A percentile compares a stretch with the other conserved stretches of the same genome.
Conservation (phyloP, 345 rosid species). For the Salix viminalis region DNA sequence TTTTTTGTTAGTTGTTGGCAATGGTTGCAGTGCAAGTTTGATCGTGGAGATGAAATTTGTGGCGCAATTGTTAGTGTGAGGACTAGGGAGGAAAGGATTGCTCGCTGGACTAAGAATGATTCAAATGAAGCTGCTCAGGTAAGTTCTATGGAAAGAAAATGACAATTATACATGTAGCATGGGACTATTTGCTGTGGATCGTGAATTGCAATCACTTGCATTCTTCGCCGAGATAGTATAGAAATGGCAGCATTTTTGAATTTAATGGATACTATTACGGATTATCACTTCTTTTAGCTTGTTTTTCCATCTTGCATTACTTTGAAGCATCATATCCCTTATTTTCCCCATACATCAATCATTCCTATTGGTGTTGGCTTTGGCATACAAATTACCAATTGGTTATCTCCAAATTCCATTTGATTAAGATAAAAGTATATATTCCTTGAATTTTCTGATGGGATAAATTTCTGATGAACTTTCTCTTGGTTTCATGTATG, state of each 20-base stretch:
- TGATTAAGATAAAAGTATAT: background rate
- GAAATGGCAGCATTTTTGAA: background rate
- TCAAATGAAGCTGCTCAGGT: constrained; percentile 90
- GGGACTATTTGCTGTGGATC: background rate
- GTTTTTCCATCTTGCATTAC: background rate
- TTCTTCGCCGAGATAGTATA: background rate
- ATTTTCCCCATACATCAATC: background rate
- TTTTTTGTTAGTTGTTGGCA: constrained; percentile 36
- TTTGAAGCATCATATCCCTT: background rate
- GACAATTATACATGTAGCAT: background rate
- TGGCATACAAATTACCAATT: background rate
- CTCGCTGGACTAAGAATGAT: constrained; percentile 92
- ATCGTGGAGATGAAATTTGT: constrained; percentile 88
- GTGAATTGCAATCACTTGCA: background rate
- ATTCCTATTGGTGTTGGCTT: background rate
- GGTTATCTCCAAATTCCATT: background rate
- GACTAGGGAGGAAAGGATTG: constrained; percentile 55
- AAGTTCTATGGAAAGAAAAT: background rate
- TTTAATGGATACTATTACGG: background rate
- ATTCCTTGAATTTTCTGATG: background rate
- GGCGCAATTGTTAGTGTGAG: constrained; percentile 86
- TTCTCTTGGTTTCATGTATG: background rate
- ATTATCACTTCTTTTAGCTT: background rate
- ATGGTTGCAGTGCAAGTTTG: constrained; percentile 93
- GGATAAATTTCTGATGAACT: background rate